These are phyloP conservation scores for Sarocladium brachiariae DNA, from an alignment of 2,329 filamentous ascomycete species.

Conservation along the genomic window DNA sequence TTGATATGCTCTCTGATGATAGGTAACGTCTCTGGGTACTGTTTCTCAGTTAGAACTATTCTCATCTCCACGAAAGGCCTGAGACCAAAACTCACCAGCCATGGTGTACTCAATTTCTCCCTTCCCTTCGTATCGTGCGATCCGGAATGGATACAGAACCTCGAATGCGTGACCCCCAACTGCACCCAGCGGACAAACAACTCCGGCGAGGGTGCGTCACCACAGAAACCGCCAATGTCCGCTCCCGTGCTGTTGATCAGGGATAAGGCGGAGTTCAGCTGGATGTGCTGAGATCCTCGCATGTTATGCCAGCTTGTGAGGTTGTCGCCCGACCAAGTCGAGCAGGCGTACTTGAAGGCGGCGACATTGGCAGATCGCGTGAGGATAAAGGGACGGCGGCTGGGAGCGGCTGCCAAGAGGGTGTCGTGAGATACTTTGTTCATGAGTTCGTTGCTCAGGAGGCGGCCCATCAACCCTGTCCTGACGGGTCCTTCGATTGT, in stretches of 20 bases:
- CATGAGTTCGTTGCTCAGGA: constrained; percentile 7
- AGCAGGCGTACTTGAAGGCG: constrained; percentile 7
- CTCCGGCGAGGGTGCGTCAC: neutral
- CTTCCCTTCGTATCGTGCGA: neutral
- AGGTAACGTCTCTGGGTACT: constrained; percentile 2
- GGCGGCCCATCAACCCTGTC: constrained; percentile 4
- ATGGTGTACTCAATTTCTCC: constrained; percentile 3
- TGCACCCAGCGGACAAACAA: constrained; percentile 8
- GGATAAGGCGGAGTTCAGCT: constrained; percentile 7
- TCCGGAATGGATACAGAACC: constrained; percentile 4
- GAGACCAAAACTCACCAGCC: neutral
- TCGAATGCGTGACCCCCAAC: constrained; percentile 8
- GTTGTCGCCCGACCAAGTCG: constrained; percentile 6
- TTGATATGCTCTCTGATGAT: constrained; percentile 4
- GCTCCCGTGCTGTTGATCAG: constrained; percentile 2
- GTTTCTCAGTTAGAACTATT: neutral
- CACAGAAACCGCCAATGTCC: constrained; percentile 5
- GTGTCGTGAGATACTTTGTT: constrained; percentile 5
- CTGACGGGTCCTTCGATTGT: neutral
- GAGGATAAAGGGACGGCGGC: constrained; percentile 1
- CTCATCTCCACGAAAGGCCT: neutral
- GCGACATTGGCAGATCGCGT: constrained; percentile 2
- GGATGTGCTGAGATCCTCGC: constrained; percentile 5
- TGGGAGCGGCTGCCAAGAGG: neutral
- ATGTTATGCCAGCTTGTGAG: constrained; percentile 4